Percentiles rank a stretch among this genome's conserved stretches.
phyloP scores from a whole-genome alignment of 768 basidiomycete genomes.

The Sarcodon sp. region DNA sequence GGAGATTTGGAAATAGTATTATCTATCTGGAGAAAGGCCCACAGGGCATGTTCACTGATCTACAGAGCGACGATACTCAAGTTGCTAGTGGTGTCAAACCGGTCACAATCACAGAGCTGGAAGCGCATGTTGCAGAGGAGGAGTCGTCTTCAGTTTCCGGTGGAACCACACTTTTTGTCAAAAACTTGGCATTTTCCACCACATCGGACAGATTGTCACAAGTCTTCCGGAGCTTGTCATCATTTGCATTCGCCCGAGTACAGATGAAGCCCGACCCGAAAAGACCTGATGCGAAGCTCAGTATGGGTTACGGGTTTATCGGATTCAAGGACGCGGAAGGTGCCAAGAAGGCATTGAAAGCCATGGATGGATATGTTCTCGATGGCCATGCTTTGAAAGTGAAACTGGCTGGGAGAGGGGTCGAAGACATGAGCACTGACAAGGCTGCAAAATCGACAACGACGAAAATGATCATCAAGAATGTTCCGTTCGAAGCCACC shows the following conservation, averaged over 20 bases:
- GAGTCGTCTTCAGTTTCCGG: constrained; percentile 33
- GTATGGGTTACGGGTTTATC: constrained; percentile 96
- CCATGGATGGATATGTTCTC: constrained; percentile 69
- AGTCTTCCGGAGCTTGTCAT: constrained; percentile 63
- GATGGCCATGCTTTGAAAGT: constrained; percentile 82
- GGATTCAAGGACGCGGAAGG: constrained; percentile 72
- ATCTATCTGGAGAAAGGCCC: constrained; percentile 93
- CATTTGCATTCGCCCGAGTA: constrained; percentile 77
- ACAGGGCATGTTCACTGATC: constrained; percentile 62
- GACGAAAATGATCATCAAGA: constrained; percentile 97
- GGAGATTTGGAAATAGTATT: constrained; percentile 79
- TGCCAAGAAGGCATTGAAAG: constrained; percentile 63
- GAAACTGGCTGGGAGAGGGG: constrained; percentile 77
- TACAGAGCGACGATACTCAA: constrained; percentile 11
- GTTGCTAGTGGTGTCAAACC: constrained; percentile 15
- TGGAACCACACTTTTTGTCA: constrained; percentile 84
- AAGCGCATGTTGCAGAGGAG: constrained; percentile 20
- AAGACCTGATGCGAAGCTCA: constrained; percentile 42
- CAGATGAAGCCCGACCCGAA: constrained; percentile 89
- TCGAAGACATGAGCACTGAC: constrained; percentile 36
- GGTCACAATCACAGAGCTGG: constrained; percentile 29
- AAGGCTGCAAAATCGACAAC: constrained; percentile 41
- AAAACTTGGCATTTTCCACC: constrained; percentile 93
- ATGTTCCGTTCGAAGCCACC: constrained; percentile 92
- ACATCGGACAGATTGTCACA: constrained; percentile 58